Evolutionary conservation across 179 eudicot genomes (phyloP).

Genomic region (Nepenthes alata): DNA sequence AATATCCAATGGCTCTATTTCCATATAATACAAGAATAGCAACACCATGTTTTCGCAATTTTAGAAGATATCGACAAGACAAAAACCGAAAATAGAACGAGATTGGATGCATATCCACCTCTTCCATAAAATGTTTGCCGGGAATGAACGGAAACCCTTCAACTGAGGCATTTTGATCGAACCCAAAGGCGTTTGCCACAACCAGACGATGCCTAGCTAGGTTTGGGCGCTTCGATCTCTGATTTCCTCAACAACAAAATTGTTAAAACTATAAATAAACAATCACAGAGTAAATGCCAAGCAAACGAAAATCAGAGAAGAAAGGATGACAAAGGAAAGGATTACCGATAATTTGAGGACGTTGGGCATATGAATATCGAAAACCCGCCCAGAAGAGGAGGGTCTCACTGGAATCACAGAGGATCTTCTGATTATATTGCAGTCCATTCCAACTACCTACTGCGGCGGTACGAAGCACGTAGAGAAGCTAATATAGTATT

Average conservation of each 20-base stretch:
- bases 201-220: slow-evolving; percentile 17
- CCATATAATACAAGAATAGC: not conserved
- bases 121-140: slow-evolving; percentile 53
- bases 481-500: not conserved
- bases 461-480: not conserved
- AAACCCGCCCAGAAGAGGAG: slow-evolving; percentile 18
- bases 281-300: not conserved
- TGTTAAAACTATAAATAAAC: not conserved
- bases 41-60: not conserved
- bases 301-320: not conserved
- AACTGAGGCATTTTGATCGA: slow-evolving; percentile 30
- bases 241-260: slow-evolving; percentile 4
- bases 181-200: slow-evolving; percentile 38
- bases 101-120: slow-evolving; percentile 23
- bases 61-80: too few species aligned
- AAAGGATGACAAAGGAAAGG: not conserved
- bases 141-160: slow-evolving; percentile 41
- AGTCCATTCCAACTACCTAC: slow-evolving; percentile 3
- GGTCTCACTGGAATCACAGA: slow-evolving; percentile 28
- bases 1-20: not conserved
- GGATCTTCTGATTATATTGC: slow-evolving; percentile 20
- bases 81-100: too few species aligned
- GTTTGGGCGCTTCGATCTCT: slow-evolving; percentile 34
- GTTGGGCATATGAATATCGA: slow-evolving; percentile 17
- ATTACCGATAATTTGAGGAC: slow-evolving; percentile 33